Base-by-base conservation (phyloP, 257 asterid genomes). In the Haberlea rhodopensis region DNA sequence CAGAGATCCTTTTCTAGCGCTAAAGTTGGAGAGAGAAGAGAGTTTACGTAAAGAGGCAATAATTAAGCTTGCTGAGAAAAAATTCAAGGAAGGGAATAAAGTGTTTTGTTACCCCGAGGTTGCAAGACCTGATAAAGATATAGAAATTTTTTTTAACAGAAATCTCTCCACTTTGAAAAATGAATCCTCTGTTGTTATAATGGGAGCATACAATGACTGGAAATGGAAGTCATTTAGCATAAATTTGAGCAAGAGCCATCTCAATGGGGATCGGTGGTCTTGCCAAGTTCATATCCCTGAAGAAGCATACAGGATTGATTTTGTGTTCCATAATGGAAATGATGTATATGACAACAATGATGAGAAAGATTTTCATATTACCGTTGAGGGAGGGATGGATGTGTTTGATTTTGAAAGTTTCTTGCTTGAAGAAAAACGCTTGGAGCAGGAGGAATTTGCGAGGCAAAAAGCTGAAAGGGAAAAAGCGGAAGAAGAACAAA, bases 141-240 rank as follows among this genome's bases (percentile, higher is more conserved):
- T 94, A 8, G 96, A 88, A 73, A 79, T 90, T 66, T 87, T 76
- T 73, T 79, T 94, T 21, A 84, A 86, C 73, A 77, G 84, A 77
- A 87, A 95, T 77, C 81, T 90, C 66, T 87, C 99, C 72, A 66
- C 85, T 57, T 81, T 94, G 83, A 79, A 66, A 65, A 79, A 86
- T 62, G 92, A 94, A 79, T 81, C 84, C 2, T 82, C 82, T 55
- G 76, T 94, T 54, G 5, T 83, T 63, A 86, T 94, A 71, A 90
- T 83, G 95, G 99, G 99, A 67, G 97, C 85, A 57, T 94, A 81
- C 68, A 94, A 94, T 68, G 89, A 77, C 76, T 94, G 95, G 97
- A 78, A 78, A 69, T 94, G 96, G 96, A 87, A 78, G 77, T 84
- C 92, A 49, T 94, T 94, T 74, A 74, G 85, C 34, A 45, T 67